Conservation (phyloP, 2,329 filamentous ascomycete species). For the Fusarium cyanostomum region DNA sequence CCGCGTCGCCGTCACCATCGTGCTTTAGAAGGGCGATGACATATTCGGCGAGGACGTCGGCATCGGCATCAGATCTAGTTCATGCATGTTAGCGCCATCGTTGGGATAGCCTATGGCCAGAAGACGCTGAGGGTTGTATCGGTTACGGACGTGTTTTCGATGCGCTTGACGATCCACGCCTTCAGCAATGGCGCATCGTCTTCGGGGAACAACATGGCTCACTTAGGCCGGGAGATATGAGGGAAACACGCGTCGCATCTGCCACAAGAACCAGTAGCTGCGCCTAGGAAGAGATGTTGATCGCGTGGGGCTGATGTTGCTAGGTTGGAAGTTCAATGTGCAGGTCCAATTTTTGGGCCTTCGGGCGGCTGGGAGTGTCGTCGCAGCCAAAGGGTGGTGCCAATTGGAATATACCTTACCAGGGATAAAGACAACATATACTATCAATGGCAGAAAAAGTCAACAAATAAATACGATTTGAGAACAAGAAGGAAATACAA, state of each 20-base stretch:
- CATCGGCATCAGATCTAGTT: slow-evolving; percentile 77
- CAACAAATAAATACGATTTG: neutral
- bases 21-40: slow-evolving; percentile 80
- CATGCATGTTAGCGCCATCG: slow-evolving; percentile 14
- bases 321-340: slow-evolving; percentile 21
- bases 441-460: neutral
- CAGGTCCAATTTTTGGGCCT: slow-evolving; percentile 30
- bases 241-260: slow-evolving; percentile 7
- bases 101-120: slow-evolving; percentile 10
- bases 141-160: slow-evolving; percentile 74
- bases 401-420: neutral
- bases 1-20: slow-evolving; percentile 70
- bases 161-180: slow-evolving; percentile 79
- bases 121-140: slow-evolving; percentile 4
- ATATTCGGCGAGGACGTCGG: slow-evolving; percentile 84
- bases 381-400: slow-evolving; percentile 23
- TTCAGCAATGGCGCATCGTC: slow-evolving; percentile 72
- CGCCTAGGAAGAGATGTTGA: slow-evolving; percentile 1
- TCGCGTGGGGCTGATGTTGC: slow-evolving; percentile 9
- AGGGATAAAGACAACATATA: too few species aligned
- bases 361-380: slow-evolving; percentile 26
- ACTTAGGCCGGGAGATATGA: neutral
- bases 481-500: neutral
- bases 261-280: neutral
- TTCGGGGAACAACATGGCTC: slow-evolving; percentile 68